A percentile compares a stretch with the other conserved stretches of the same genome.
These are phyloP conservation scores for Backusella mclennaniae DNA, from an alignment of 192 early-diverging fungal species.

Conservation along the genomic window DNA sequence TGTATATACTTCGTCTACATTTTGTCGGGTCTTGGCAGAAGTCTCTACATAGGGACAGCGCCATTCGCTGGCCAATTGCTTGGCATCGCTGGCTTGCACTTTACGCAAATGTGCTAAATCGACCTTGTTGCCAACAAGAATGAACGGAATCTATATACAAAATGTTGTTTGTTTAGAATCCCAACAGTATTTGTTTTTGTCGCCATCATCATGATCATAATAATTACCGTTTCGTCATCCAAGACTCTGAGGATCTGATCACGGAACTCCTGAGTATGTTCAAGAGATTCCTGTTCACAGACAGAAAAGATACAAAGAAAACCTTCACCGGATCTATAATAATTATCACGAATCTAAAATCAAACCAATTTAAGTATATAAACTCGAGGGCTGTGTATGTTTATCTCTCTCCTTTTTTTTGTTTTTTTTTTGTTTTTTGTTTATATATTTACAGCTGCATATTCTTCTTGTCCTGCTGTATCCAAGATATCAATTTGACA, in stretches of 20 bases:
- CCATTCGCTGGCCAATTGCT: constrained; percentile 61
- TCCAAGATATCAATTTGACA: constrained; percentile 90
- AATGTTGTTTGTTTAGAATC: neutral
- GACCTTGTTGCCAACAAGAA: constrained; percentile 82
- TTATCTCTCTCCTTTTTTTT: neutral
- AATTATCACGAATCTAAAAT: constrained; percentile 77
- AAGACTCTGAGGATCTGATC: constrained; percentile 86
- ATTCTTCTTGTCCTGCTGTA: constrained; percentile 90
- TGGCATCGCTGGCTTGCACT: constrained; percentile 61
- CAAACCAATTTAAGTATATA: neutral
- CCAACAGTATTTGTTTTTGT: neutral
- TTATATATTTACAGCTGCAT: constrained; percentile 65
- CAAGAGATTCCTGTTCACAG: constrained; percentile 78
- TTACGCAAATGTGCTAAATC: constrained; percentile 63
- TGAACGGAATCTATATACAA: constrained; percentile 61
- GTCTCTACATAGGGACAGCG: constrained; percentile 70
- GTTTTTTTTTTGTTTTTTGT: neutral
- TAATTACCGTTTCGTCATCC: constrained; percentile 65
- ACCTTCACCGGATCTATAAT: constrained; percentile 82
- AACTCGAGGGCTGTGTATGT: neutral
- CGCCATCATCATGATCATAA: neutral
- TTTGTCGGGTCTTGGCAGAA: constrained; percentile 72
- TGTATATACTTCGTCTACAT: constrained; percentile 78
- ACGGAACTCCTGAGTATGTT: constrained; percentile 80
- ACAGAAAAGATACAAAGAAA: constrained; percentile 87